These are phyloP conservation scores for Boletus rubroflammeus DNA, from an alignment of 768 basidiomycete species.

Conservation along the genomic window DNA sequence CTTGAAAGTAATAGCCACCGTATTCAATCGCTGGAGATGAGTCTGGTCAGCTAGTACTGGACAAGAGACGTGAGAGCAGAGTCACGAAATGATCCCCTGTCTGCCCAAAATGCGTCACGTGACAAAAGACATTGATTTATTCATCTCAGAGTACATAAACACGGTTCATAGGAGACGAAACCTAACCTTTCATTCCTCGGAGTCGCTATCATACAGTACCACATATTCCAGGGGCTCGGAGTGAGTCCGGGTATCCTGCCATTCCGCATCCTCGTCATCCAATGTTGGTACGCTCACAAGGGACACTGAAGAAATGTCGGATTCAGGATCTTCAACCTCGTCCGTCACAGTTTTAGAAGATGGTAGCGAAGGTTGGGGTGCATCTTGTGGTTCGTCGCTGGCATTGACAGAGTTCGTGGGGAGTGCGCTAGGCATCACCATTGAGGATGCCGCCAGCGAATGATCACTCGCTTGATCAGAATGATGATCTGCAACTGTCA, in stretches of 20 bases:
- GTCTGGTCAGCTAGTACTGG: background rate
- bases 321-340: conserved; percentile 31
- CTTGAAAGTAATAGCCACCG: background rate
- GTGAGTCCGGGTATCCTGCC: conserved; percentile 53
- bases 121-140: background rate
- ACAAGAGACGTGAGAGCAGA: background rate
- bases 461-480: conserved; percentile 36
- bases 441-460: conserved; percentile 64
- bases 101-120: conserved; percentile 6
- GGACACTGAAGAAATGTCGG: conserved; percentile 49
- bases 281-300: conserved; percentile 61
- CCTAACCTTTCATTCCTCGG: conserved; percentile 39
- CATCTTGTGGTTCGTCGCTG: conserved; percentile 4
- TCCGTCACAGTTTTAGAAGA: conserved; percentile 39
- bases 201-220: conserved; percentile 65
- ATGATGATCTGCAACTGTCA: conserved; percentile 59
- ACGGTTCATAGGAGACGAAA: background rate
- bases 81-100: conserved; percentile 9
- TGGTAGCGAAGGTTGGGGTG: conserved; percentile 9
- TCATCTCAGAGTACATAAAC: conserved; percentile 2
- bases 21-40: background rate
- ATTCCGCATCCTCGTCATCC: conserved; percentile 50
- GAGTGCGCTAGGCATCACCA: conserved; percentile 56
- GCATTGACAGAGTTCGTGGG: conserved; percentile 11
- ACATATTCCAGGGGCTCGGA: conserved; percentile 57